These are phyloP conservation scores for Antitrichia curtipendula DNA, from an alignment of 225 moss, liverwort and hornwort species.

Conservation along the genomic window DNA sequence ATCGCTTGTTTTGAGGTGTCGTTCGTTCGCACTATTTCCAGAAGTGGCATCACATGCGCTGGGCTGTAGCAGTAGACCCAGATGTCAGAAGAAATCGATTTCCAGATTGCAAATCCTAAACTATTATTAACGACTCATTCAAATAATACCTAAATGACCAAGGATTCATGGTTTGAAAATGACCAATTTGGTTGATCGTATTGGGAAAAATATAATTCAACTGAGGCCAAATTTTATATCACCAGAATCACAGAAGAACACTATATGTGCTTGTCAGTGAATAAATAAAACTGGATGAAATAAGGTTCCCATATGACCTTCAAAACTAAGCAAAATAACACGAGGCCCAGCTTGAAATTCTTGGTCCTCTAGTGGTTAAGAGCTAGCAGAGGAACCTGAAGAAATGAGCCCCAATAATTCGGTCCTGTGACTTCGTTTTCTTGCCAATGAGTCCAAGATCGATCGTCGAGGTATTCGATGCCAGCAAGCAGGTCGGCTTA, in stretches of 20 bases:
- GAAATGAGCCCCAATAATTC: slow-evolving; percentile 75
- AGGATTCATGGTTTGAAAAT: neutral
- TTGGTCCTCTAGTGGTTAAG: neutral
- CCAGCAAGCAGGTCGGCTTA: slow-evolving; percentile 69
- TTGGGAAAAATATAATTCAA: neutral
- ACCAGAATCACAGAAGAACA: neutral
- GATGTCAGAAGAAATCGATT: neutral
- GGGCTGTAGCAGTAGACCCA: slow-evolving; percentile 41
- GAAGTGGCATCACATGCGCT: slow-evolving; percentile 83
- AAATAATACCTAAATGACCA: neutral
- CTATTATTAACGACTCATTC: neutral
- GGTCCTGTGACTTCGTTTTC: slow-evolving; percentile 48
- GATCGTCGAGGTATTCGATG: slow-evolving; percentile 74
- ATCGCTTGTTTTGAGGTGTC: slow-evolving; percentile 68
- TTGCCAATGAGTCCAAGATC: slow-evolving; percentile 50
- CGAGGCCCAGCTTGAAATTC: neutral
- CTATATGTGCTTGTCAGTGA: neutral
- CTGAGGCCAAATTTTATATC: neutral
- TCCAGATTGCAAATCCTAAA: neutral
- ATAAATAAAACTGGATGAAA: neutral
- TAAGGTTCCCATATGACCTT: neutral
- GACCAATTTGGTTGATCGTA: neutral
- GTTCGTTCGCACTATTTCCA: slow-evolving; percentile 67
- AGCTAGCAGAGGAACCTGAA: slow-evolving; percentile 45
- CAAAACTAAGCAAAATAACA: neutral